A percentile compares a stretch with the other conserved stretches of the same genome.
phyloP scores from a whole-genome alignment of 176 grass and related monocot genomes.

The Cenchrus americanus region DNA sequence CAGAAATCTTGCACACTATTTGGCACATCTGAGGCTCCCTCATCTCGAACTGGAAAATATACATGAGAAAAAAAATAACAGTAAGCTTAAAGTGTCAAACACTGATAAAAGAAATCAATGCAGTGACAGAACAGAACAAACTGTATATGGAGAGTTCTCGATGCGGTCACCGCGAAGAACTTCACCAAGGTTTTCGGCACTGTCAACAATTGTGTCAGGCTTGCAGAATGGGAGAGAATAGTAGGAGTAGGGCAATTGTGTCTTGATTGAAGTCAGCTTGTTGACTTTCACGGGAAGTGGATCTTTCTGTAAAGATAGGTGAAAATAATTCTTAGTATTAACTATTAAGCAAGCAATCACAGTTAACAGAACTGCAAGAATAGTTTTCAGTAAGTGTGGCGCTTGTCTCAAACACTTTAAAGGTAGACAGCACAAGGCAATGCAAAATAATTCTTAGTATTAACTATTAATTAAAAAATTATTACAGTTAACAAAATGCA shows the following conservation, averaged over 20 bases:
- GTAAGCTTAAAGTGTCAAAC: slow-evolving; percentile 4
- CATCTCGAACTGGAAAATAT: slow-evolving; percentile 79
- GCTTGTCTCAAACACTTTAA: background rate
- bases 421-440: background rate
- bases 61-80: slow-evolving; percentile 26
- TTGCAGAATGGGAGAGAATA: slow-evolving; percentile 90
- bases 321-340: background rate
- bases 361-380: background rate
- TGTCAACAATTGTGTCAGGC: slow-evolving; percentile 73
- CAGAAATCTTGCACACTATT: slow-evolving; percentile 75
- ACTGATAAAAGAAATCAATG: slow-evolving; percentile 23
- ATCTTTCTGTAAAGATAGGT: slow-evolving; percentile 61
- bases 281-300: slow-evolving; percentile 75
- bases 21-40: slow-evolving; percentile 84
- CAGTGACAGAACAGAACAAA: slow-evolving; percentile 47
- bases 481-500: background rate
- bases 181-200: slow-evolving; percentile 87
- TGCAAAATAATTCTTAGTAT: background rate
- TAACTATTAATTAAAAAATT: background rate
- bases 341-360: background rate
- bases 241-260: slow-evolving; percentile 87
- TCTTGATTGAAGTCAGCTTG: slow-evolving; percentile 92
- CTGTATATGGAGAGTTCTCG: slow-evolving; percentile 82
- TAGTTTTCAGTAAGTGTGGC: background rate
- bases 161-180: slow-evolving; percentile 92